Base-by-base conservation (phyloP, 371 early-diverging fungal species). In the Mucor saturninus region DNA sequence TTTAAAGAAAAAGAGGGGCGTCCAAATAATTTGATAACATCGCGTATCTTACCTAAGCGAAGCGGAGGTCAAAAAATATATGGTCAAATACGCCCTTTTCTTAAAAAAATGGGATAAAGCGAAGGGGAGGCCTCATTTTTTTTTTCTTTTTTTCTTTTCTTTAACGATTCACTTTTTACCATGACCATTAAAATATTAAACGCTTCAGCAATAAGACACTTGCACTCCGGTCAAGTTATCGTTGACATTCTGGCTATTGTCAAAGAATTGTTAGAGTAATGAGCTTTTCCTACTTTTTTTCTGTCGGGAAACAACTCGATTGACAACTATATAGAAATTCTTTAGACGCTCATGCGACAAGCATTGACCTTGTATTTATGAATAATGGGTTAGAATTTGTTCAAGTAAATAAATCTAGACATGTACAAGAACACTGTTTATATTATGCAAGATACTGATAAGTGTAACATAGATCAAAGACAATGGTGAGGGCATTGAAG, bases 401-500 rank as follows among this genome's bases (percentile, higher is more conserved):
- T 8, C 59, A 72, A 51, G 83, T 73, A 71, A 50, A 51, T 28
- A 10, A 15, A 13, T 21, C 1, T 21, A 21, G 1, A 21, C 21
- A 21, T 21, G 21, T 21, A 31, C 4, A 46, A 21, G 8, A 21
- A 46, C 8, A 2, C 0, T 6, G 21, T 1, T 7, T 21, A 31
- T 29, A 10, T 14, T 14, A 31, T 21, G 1, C 9, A 55, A 29
- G 13, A 21, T 38, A 28, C 40, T 39, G 49, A 37, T 5, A 14
- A 30, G 6, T 26, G 13, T 10, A 13, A 9, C 40, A 76, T 55
- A 80, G 81, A 61, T 80, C 5, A 72, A 69, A 49, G 91, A 91
- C 55, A 76, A 89, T 64, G 91, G 91, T 0, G 37, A 48, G 15
- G 91, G 91, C 28, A 86, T 91, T 49, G 39, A 64, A 3, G 72